Conservation (phyloP, 2,329 filamentous ascomycete genomes). For the Aotearoamyces nothofagi region DNA sequence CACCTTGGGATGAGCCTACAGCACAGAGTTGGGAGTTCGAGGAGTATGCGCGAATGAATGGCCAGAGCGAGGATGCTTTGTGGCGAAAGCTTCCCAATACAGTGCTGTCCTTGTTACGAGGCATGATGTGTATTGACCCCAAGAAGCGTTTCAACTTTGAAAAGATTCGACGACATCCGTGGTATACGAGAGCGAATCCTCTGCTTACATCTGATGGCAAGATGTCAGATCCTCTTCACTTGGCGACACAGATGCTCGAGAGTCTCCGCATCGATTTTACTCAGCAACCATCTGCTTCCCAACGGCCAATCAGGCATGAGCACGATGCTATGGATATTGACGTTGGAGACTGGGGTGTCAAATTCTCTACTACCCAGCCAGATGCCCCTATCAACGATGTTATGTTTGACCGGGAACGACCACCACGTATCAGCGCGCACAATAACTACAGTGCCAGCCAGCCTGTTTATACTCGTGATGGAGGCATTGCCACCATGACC, state of each 20-base stretch:
- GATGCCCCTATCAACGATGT: constrained; percentile 60
- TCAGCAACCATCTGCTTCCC: constrained; percentile 35
- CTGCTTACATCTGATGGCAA: constrained; percentile 62
- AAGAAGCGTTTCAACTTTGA: constrained; percentile 67
- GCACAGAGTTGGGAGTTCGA: constrained; percentile 76
- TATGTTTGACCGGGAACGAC: constrained; percentile 79
- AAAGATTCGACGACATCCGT: constrained; percentile 79
- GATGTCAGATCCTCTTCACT: constrained; percentile 60
- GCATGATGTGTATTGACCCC: constrained; percentile 80
- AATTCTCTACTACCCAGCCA: constrained; percentile 71
- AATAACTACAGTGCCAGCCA: constrained; percentile 23
- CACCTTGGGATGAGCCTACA: constrained; percentile 92
- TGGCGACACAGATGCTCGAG: constrained; percentile 94
- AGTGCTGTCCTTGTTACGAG: constrained; percentile 68
- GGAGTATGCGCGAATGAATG: constrained; percentile 68
- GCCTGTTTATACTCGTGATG: constrained; percentile 21
- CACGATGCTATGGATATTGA: constrained; percentile 60
- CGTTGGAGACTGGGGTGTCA: constrained; percentile 24
- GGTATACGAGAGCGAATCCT: constrained; percentile 76
- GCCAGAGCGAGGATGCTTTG: constrained; percentile 70
- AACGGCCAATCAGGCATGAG: constrained; percentile 14
- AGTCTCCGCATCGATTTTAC: constrained; percentile 79
- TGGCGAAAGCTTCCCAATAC: constrained; percentile 67
- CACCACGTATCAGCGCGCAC: constrained; percentile 22
- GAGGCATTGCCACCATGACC: constrained; percentile 11